Conservation (phyloP, 2,329 filamentous ascomycete genomes). For the Pseudohalonectria lignicola region DNA sequence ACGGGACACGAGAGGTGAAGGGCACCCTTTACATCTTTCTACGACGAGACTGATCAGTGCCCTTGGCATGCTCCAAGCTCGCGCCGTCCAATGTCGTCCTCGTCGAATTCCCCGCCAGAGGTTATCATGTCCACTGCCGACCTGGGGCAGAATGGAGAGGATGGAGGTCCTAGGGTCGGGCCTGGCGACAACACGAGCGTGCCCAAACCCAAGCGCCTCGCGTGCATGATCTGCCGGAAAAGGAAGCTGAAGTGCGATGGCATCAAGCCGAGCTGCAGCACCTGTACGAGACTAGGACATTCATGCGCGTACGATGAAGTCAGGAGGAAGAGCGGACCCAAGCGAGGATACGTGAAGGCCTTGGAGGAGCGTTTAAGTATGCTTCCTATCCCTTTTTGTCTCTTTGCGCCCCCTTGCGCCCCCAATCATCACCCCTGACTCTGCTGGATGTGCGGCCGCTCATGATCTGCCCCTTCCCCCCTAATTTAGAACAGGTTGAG, state of each 20-base stretch:
- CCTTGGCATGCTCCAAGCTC: too few relatives aligned
- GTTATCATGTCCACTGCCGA: constrained; percentile 11
- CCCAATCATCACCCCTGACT: too few relatives aligned
- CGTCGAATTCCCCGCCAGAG: constrained; percentile 14
- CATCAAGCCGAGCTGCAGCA: constrained; percentile 72
- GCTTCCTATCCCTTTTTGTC: constrained; percentile 16
- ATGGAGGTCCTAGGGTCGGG: too few relatives aligned
- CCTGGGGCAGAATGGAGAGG: too few relatives aligned
- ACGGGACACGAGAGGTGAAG: too few relatives aligned
- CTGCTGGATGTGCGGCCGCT: neutral
- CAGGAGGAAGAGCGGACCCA: constrained; percentile 87
- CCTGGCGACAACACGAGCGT: constrained; percentile 35
- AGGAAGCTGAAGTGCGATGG: constrained; percentile 89
- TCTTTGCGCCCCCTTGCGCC: constrained; percentile 3
- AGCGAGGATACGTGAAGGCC: constrained; percentile 88
- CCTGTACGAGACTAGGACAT: constrained; percentile 77
- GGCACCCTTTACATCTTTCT: too few relatives aligned
- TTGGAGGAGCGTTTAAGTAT: constrained; percentile 85
- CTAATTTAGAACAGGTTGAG: constrained; percentile 55
- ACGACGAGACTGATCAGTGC: too few relatives aligned
- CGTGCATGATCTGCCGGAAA: constrained; percentile 88
- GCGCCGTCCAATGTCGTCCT: constrained; percentile 14
- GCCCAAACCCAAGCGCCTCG: constrained; percentile 82
- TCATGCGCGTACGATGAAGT: constrained; percentile 86
- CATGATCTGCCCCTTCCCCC: constrained; percentile 8